Evolutionary conservation across 208 protist genomes (phyloP).

Genomic region (Trypanosoma melophagium): DNA sequence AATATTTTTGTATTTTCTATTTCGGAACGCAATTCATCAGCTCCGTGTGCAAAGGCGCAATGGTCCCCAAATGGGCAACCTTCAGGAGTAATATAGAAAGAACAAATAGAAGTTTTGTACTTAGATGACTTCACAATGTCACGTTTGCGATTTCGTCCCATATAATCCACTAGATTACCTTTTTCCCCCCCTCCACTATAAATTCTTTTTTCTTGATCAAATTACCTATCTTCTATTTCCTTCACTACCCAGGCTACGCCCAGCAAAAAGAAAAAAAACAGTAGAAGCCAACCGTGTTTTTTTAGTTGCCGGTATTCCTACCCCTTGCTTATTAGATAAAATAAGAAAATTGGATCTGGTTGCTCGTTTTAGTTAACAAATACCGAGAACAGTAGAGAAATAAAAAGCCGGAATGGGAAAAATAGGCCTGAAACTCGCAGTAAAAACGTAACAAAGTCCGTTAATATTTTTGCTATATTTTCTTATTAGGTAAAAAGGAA

Average conservation of each 20-base stretch:
- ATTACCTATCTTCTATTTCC: not conserved
- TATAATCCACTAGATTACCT: constrained; percentile 7
- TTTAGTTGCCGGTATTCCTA: too few species aligned
- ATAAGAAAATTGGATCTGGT: constrained; percentile 20
- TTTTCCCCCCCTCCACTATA: not conserved
- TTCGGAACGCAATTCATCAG: constrained; percentile 63
- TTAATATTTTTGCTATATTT: too few species aligned
- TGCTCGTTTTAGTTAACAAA: constrained; percentile 9
- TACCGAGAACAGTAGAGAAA: constrained; percentile 2
- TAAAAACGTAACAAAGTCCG: too few species aligned
- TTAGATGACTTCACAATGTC: constrained; percentile 86
- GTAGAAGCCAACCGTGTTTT: too few species aligned
- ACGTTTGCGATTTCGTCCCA: constrained; percentile 62
- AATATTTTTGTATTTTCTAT: constrained; percentile 1
- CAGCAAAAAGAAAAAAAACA: not conserved
- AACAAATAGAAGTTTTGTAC: constrained; percentile 86
- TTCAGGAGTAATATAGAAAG: constrained; percentile 52
- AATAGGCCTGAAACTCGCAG: too few species aligned
- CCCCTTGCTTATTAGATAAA: not conserved
- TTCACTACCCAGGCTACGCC: not conserved
- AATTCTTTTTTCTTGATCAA: not conserved
- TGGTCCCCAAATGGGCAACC: constrained; percentile 73
- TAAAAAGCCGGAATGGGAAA: constrained; percentile 3
- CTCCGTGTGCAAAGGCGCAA: constrained; percentile 83
- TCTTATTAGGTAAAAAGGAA: too few species aligned